phyloP scores from a whole-genome alignment of 805 yeast species.

The Huiozyma naganishii region DNA sequence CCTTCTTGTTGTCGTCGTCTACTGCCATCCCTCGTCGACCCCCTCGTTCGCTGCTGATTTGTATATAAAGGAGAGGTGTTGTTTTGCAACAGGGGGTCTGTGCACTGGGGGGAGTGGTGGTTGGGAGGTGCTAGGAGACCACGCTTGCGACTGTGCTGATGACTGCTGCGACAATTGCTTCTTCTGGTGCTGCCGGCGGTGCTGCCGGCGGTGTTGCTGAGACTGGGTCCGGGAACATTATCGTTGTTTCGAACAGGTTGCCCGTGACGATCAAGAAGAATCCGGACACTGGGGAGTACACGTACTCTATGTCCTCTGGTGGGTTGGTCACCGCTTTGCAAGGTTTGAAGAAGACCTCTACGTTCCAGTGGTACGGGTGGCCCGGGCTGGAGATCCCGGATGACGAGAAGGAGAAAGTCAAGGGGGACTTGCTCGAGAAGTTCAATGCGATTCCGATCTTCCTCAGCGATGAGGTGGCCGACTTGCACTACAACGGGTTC shows the following conservation, averaged over 20 bases:
- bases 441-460: constrained; percentile 89
- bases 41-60: no score
- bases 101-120: no score
- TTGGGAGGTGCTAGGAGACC: no score
- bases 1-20: no score
- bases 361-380: constrained; percentile 98
- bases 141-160: no score
- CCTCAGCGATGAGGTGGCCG: constrained; percentile 81
- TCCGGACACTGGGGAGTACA: constrained; percentile 48
- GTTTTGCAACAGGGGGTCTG: no score
- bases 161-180: no score
- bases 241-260: constrained; percentile 88
- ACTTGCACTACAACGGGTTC: constrained; percentile 93
- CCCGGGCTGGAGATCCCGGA: constrained; percentile 84
- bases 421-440: constrained; percentile 56
- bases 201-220: not conserved
- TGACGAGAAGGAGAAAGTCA: constrained; percentile 58
- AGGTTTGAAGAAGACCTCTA: constrained; percentile 72
- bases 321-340: constrained; percentile 94
- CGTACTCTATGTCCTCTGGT: constrained; percentile 90
- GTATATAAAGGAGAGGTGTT: no score
- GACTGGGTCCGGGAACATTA: constrained; percentile 47
- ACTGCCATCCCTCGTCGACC: no score
- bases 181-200: not conserved
- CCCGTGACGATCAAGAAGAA: constrained; percentile 83